phyloP scores from a whole-genome alignment of 768 basidiomycete species.

The Gymnopilus junonius region DNA sequence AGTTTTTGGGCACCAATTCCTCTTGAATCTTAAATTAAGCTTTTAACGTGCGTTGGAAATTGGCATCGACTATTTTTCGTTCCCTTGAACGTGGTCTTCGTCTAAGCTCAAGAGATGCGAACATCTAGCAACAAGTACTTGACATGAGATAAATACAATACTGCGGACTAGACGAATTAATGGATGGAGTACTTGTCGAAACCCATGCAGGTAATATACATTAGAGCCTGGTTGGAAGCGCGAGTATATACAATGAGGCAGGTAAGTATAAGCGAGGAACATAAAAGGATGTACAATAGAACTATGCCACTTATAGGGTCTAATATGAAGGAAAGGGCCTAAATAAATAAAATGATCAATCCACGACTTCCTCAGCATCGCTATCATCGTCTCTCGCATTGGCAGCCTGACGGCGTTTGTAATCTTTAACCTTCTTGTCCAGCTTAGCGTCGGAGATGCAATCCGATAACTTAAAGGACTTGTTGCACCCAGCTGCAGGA shows the following conservation, averaged over 20 bases:
- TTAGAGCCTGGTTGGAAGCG: not conserved
- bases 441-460: constrained; percentile 61
- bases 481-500: constrained; percentile 75
- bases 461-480: constrained; percentile 53
- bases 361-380: constrained; percentile 66
- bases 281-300: not conserved
- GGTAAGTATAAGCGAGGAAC: not conserved
- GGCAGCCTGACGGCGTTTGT: constrained; percentile 51
- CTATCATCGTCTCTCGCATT: constrained; percentile 48
- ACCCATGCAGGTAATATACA: not conserved
- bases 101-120: not conserved
- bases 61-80: constrained; percentile 1
- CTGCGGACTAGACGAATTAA: not conserved
- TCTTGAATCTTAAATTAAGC: not conserved
- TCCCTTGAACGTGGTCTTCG: constrained; percentile 19
- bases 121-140: not conserved
- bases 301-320: not conserved
- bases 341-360: constrained; percentile 31
- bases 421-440: constrained; percentile 63
- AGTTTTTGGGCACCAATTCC: not conserved
- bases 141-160: not conserved
- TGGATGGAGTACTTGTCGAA: not conserved
- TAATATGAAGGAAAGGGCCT: not conserved
- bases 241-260: not conserved
- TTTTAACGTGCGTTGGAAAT: not conserved